Conservation (phyloP, 305 asterid species). For the Caryopteris hybrid region DNA sequence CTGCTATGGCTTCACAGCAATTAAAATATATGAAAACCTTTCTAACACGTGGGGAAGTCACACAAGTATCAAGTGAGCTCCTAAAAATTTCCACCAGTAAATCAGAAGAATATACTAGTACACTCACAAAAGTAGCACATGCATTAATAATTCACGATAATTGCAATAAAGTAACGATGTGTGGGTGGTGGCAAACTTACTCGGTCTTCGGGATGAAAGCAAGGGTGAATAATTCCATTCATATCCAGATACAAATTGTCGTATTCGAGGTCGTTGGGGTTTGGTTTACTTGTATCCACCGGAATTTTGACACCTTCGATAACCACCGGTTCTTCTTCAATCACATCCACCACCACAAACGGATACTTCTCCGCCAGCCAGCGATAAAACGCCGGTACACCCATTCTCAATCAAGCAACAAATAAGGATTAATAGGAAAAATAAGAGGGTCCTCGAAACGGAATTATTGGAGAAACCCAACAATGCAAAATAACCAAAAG, state of each 20-base stretch:
- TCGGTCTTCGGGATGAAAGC: constrained; percentile 96
- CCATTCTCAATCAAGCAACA: constrained; percentile 45
- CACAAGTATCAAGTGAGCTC: background rate
- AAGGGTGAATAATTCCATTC: constrained; percentile 94
- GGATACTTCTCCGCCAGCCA: constrained; percentile 99
- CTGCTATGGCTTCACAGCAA: background rate
- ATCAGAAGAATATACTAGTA: background rate
- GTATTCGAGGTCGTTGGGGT: constrained; percentile 75
- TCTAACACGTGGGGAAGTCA: background rate
- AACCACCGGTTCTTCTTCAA: constrained; percentile 78
- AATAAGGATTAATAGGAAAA: background rate
- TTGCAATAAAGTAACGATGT: background rate
- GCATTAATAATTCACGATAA: background rate
- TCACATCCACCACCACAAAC: constrained; percentile 68
- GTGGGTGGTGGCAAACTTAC: constrained; percentile 28
- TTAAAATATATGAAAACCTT: background rate
- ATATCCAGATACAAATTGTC: constrained; percentile 89
- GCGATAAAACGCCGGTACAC: constrained; percentile 96
- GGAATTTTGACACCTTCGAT: constrained; percentile 75
- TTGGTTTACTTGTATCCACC: constrained; percentile 85
- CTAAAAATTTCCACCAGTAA: background rate
- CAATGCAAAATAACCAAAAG: background rate
- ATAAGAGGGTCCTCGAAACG: background rate
- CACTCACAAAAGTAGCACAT: background rate
- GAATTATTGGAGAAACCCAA: background rate